Evolutionary conservation across 306 rosid species (phyloP), one percentile per base, ranked within the genome.

Genomic region (Quercus parvula): DNA sequence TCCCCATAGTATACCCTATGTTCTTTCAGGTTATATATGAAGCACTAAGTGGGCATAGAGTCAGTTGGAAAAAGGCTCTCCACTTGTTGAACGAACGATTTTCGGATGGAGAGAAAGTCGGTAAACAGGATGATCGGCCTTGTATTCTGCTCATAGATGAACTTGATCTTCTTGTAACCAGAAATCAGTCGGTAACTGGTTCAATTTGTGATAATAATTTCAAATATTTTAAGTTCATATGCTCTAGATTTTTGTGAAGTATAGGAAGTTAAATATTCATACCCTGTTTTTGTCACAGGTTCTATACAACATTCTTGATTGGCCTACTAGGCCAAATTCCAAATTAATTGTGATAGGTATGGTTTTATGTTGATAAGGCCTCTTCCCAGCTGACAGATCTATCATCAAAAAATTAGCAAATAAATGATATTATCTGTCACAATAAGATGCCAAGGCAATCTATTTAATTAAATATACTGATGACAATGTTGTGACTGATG

Each of bases 81-180:
- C 92, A 90, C 79, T 85, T 91, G 84, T 80, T 94, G 75, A 92
- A 81, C 81, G 90, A 92, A 71, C 92, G 92, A 51, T 94, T 94
- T 86, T 91, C 90, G 5, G 91, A 90, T 73, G 97, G 93, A 77
- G 91, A 90, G 80, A 87, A 76, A 78, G 76, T 81, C 20, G 75
- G 87, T 77, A 88, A 85, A 81, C 89, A 90, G 80, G 91, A 90
- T 83, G 92, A 84, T 74, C 81, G 91, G 27, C 97, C 99, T 79
- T 94, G 99, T 85, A 89, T 94, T 85, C 93, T 94, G 73, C 97
- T 94, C 64, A 90, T 94, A 74, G 99, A 94, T 82, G 99, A 94
- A 84, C 99, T 92, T 35, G 99, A 94, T 90, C 95, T 94, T 86
- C 95, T 94, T 73, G 94, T 94, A 9, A 94, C 99, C 83, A 92